A percentile compares a stretch with the other conserved stretches of the same genome.
These are phyloP conservation scores for Agrocybe pediades DNA, from an alignment of 768 basidiomycete genomes.

Conservation along the genomic window DNA sequence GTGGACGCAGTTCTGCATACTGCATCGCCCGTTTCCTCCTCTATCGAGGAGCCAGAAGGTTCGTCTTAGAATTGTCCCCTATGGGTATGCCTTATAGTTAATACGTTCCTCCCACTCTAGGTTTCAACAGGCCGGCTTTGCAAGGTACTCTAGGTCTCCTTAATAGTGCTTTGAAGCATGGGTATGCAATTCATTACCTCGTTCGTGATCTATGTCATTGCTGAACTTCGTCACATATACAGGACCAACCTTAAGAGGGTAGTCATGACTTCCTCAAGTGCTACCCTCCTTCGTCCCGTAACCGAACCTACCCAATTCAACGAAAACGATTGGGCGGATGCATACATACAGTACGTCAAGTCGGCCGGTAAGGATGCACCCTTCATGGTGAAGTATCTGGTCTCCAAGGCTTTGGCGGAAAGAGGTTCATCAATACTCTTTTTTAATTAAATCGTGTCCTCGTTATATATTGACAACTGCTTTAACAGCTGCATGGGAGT, in stretches of 20 bases:
- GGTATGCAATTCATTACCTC: conserved; percentile 34
- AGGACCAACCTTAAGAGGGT: conserved; percentile 61
- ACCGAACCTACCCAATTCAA: conserved; percentile 33
- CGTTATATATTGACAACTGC: background rate
- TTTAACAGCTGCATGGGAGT: conserved; percentile 40
- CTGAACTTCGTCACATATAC: background rate
- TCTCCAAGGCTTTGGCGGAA: conserved; percentile 70
- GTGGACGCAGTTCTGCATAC: conserved; percentile 74
- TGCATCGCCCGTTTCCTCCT: conserved; percentile 61
- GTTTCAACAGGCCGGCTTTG: conserved; percentile 59
- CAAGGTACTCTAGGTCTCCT: conserved; percentile 69
- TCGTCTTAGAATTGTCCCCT: background rate
- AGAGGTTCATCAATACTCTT: conserved; percentile 33
- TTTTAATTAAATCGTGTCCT: background rate
- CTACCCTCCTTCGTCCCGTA: conserved; percentile 37
- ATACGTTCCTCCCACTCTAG: conserved; percentile 26
- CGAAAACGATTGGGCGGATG: conserved; percentile 67
- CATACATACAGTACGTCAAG: conserved; percentile 43
- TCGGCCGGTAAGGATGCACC: conserved; percentile 45
- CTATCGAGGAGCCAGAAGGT: conserved; percentile 46
- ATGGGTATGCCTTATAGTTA: background rate
- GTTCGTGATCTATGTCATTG: background rate
- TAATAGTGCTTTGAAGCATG: conserved; percentile 54
- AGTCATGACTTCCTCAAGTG: conserved; percentile 67
- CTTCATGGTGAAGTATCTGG: conserved; percentile 49